Conservation (phyloP, 208 protist genomes). For the Willaertia magna region DNA sequence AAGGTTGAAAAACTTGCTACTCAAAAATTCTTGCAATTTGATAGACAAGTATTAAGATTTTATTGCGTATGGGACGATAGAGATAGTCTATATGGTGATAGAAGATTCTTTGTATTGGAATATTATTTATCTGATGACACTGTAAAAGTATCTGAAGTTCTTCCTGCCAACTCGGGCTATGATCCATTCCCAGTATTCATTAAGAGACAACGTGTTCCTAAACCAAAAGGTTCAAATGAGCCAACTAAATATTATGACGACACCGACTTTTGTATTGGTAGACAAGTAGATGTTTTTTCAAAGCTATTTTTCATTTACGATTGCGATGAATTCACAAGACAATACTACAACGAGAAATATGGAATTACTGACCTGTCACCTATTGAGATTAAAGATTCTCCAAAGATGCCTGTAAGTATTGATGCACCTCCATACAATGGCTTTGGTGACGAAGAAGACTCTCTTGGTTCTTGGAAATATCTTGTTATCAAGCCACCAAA, state of each 20-base stretch:
- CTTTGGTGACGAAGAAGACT: conserved; percentile 63
- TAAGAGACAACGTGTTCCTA: conserved; percentile 64
- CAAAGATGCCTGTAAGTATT: conserved; percentile 4
- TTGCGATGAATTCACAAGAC: conserved; percentile 73
- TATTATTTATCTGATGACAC: conserved; percentile 89
- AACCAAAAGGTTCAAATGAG: conserved; percentile 32
- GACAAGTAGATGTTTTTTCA: conserved; percentile 54
- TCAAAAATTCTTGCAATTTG: conserved; percentile 67
- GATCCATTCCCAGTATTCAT: conserved; percentile 80
- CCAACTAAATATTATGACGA: conserved; percentile 39
- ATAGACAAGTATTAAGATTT: conserved; percentile 86
- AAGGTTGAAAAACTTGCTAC: conserved; percentile 34
- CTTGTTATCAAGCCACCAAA: conserved; percentile 31
- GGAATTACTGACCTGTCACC: conserved; percentile 43
- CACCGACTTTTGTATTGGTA: conserved; percentile 63
- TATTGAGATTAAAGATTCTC: conserved; percentile 25
- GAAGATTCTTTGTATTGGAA: conserved; percentile 70
- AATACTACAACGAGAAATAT: conserved; percentile 52
- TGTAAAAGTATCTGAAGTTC: conserved; percentile 73
- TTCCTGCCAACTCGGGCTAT: conserved; percentile 70
- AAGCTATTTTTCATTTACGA: conserved; percentile 72
- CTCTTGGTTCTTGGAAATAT: conserved; percentile 33
- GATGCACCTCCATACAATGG: conserved; percentile 62
- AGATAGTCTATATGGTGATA: conserved; percentile 58
- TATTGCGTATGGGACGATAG: conserved; percentile 78